Percentiles rank a stretch among this genome's conserved stretches.
These are phyloP conservation scores for Penicillium antarcticum DNA, from an alignment of 495 filamentous ascomycete species.

Conservation along the genomic window DNA sequence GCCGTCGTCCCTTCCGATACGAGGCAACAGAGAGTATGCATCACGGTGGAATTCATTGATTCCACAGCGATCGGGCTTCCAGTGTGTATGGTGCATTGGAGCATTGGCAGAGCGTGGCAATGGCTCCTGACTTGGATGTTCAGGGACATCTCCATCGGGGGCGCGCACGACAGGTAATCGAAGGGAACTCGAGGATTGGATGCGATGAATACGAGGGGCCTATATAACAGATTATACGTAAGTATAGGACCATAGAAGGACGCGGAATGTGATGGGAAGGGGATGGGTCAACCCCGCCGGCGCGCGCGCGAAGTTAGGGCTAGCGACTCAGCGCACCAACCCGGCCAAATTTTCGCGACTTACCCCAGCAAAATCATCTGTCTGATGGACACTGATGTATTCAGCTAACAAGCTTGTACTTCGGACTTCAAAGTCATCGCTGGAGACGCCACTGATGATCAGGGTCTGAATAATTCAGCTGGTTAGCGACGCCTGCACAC, in stretches of 20 bases:
- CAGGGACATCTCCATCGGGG: too few species aligned
- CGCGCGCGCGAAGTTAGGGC: too few species aligned
- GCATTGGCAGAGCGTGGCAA: neutral
- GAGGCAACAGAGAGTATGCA: neutral
- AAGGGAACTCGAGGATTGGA: too few species aligned
- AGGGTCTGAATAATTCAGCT: neutral
- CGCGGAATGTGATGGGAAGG: too few species aligned
- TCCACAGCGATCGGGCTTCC: too few species aligned
- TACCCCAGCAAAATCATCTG: conserved; percentile 28
- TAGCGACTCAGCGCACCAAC: neutral
- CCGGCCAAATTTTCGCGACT: neutral
- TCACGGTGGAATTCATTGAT: neutral
- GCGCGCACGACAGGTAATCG: too few species aligned
- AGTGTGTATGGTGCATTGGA: too few species aligned
- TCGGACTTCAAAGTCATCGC: neutral
- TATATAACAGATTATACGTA: too few species aligned
- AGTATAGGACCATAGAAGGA: too few species aligned
- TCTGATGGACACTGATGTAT: conserved; percentile 20
- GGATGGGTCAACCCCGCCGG: too few species aligned
- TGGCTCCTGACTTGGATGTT: neutral
- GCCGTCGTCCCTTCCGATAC: neutral
- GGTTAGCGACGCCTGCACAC: too few species aligned
- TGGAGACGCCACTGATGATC: neutral
- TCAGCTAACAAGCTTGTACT: conserved; percentile 6
- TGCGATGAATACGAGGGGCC: too few species aligned